phyloP scores from a whole-genome alignment of 805 yeast genomes.

The Cyberlindnera euphorbiiphila region DNA sequence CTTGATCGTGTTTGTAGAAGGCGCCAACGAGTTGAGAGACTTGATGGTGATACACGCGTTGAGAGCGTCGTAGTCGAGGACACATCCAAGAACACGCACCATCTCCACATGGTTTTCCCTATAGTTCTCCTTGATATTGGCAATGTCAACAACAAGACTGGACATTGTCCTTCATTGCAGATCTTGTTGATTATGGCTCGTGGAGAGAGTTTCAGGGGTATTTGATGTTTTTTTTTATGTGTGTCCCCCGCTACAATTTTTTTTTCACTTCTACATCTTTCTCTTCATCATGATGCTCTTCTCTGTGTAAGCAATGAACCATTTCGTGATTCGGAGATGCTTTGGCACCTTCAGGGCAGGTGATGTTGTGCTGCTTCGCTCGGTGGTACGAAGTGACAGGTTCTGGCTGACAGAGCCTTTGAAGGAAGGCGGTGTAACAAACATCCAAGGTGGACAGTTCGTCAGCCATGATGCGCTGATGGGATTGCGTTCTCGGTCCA shows the following conservation, averaged over 20 bases:
- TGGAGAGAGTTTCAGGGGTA: too few relatives aligned
- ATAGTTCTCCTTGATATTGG: conserved; percentile 4
- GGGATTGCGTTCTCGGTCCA: conserved; percentile 34
- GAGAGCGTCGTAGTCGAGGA: conserved; percentile 20
- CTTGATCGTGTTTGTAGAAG: conserved; percentile 2
- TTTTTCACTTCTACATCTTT: too few relatives aligned
- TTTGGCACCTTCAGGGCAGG: conserved; percentile 17
- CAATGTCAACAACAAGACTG: conserved; percentile 14
- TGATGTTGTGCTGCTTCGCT: conserved; percentile 21
- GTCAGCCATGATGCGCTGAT: conserved; percentile 37
- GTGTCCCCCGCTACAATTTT: too few relatives aligned
- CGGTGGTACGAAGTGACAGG: conserved; percentile 20
- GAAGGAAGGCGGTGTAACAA: conserved; percentile 16
- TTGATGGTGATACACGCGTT: conserved; percentile 13
- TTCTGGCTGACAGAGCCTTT: conserved; percentile 28
- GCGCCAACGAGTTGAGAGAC: conserved; percentile 16
- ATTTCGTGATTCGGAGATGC: too few relatives aligned
- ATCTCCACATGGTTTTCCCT: conserved; percentile 16
- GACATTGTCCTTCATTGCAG: too few relatives aligned
- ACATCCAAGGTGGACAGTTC: conserved; percentile 22
- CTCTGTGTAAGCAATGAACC: too few relatives aligned
- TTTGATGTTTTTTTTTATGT: too few relatives aligned
- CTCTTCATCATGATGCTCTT: too few relatives aligned
- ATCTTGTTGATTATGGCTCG: too few relatives aligned
- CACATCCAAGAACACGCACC: conserved; percentile 22